These are phyloP conservation scores for Metarhizium rileyi DNA, from an alignment of 2,329 filamentous ascomycete species.

Conservation along the genomic window DNA sequence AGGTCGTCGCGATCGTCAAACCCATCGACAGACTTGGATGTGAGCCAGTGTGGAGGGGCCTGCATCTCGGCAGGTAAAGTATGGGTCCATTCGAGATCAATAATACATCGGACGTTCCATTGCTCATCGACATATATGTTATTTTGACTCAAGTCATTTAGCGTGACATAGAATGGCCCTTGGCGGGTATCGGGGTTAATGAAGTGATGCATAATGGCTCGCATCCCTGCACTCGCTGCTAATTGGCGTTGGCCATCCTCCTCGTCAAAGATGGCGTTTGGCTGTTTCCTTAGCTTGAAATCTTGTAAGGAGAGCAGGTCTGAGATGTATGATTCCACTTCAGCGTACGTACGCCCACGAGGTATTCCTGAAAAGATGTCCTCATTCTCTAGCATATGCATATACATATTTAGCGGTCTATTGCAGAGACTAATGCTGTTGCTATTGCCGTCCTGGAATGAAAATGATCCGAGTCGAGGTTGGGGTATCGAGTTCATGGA, in stretches of 20 bases:
- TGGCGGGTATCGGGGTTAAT: slow-evolving; percentile 12
- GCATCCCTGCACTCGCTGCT: slow-evolving; percentile 18
- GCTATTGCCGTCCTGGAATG: too few species aligned
- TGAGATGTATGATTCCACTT: slow-evolving; percentile 17
- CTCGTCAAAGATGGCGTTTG: slow-evolving; percentile 19
- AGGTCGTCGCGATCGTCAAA: neutral
- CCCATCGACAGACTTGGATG: slow-evolving; percentile 3
- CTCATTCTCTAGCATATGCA: slow-evolving; percentile 24
- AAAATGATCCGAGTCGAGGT: too few species aligned
- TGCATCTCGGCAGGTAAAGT: slow-evolving; percentile 15
- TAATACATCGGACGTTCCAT: slow-evolving; percentile 20
- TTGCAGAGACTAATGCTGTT: neutral
- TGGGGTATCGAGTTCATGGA: too few species aligned
- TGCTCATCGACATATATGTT: slow-evolving; percentile 25
- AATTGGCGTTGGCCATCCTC: slow-evolving; percentile 19
- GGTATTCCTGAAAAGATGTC: slow-evolving; percentile 22
- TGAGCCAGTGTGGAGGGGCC: slow-evolving; percentile 18
- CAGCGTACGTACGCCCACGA: slow-evolving; percentile 21
- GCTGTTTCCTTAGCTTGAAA: slow-evolving; percentile 21
- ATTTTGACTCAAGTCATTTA: slow-evolving; percentile 26
- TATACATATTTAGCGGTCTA: slow-evolving; percentile 11
- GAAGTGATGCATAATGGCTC: slow-evolving; percentile 14
- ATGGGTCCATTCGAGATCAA: slow-evolving; percentile 22
- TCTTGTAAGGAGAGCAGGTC: slow-evolving; percentile 25
- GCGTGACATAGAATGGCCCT: slow-evolving; percentile 21